These are phyloP conservation scores for Plasmodium inui DNA, from an alignment of 169 alveolate genomes.

Conservation along the genomic window DNA sequence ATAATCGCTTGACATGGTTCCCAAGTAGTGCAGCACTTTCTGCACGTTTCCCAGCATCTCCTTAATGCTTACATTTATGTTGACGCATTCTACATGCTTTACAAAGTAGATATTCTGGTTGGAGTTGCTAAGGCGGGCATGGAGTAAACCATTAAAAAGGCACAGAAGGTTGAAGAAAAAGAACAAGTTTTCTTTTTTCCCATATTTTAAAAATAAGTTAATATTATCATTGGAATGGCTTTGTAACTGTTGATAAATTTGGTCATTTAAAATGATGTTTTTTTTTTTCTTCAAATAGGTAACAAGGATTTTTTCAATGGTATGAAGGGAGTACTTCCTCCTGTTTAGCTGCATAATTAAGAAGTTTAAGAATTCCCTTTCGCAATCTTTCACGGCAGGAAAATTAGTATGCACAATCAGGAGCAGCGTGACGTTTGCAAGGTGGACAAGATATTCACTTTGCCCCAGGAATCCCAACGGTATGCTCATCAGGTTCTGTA, in stretches of 20 bases:
- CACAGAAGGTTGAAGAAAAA: slow-evolving; percentile 28
- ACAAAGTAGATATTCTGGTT: not conserved
- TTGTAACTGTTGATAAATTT: slow-evolving; percentile 34
- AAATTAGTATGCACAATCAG: slow-evolving; percentile 10
- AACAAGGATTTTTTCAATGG: slow-evolving; percentile 7
- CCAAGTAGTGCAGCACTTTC: slow-evolving; percentile 29
- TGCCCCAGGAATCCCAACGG: not conserved
- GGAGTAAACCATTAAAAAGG: slow-evolving; percentile 12
- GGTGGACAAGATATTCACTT: not conserved
- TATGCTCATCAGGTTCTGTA: not conserved
- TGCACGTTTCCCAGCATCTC: slow-evolving; percentile 12
- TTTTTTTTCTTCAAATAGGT: slow-evolving; percentile 60
- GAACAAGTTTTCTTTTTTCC: slow-evolving; percentile 54
- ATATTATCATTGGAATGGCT: slow-evolving; percentile 52
- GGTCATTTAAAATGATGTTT: slow-evolving; percentile 25
- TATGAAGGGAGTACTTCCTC: not conserved
- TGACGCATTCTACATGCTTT: slow-evolving; percentile 13
- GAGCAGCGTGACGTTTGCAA: slow-evolving; percentile 13
- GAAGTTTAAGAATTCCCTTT: slow-evolving; percentile 50
- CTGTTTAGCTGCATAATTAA: slow-evolving; percentile 50
- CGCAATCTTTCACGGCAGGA: slow-evolving; percentile 39
- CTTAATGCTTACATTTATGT: slow-evolving; percentile 46
- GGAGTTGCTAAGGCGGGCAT: slow-evolving; percentile 6
- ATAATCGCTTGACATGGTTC: slow-evolving; percentile 2
- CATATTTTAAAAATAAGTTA: slow-evolving; percentile 57